A percentile compares a stretch with the other conserved stretches of the same genome.
Conservation (phyloP, 768 basidiomycete species). For the Sporobolomyces phaffii region DNA sequence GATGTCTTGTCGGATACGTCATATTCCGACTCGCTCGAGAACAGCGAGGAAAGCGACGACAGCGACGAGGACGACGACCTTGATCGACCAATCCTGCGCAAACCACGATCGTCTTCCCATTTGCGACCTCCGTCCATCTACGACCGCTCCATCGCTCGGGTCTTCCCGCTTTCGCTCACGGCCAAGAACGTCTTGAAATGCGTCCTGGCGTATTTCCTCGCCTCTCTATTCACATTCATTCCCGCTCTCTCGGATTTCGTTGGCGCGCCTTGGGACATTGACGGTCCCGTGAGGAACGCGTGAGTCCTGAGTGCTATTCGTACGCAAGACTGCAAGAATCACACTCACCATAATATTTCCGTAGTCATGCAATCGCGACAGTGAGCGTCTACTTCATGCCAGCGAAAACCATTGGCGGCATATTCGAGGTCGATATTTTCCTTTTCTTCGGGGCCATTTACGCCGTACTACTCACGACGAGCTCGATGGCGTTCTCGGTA, state of each 20-base stretch:
- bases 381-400: conserved; percentile 84
- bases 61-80: conserved; percentile 9
- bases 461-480: conserved; percentile 52
- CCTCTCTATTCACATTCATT: conserved; percentile 85
- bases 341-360: too few relatives aligned
- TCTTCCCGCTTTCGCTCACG: conserved; percentile 15
- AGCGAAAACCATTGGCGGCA: conserved; percentile 83
- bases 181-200: conserved; percentile 66
- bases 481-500: conserved; percentile 45
- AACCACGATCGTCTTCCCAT: not conserved
- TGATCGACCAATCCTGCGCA: conserved; percentile 3
- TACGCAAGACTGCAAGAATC: too few relatives aligned
- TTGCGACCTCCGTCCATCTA: not conserved
- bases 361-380: conserved; percentile 44
- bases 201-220: conserved; percentile 79
- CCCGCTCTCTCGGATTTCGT: conserved; percentile 66
- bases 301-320: too few relatives aligned
- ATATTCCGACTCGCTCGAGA: not conserved
- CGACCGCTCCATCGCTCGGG: too few relatives aligned
- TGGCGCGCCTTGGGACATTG: conserved; percentile 47
- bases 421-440: conserved; percentile 73
- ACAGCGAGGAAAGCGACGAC: not conserved
- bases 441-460: conserved; percentile 59
- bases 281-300: conserved; percentile 31
- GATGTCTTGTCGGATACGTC: too few relatives aligned